These are phyloP conservation scores for Pisolithus tinctorius DNA, from an alignment of 768 basidiomycete species.

Conservation along the genomic window DNA sequence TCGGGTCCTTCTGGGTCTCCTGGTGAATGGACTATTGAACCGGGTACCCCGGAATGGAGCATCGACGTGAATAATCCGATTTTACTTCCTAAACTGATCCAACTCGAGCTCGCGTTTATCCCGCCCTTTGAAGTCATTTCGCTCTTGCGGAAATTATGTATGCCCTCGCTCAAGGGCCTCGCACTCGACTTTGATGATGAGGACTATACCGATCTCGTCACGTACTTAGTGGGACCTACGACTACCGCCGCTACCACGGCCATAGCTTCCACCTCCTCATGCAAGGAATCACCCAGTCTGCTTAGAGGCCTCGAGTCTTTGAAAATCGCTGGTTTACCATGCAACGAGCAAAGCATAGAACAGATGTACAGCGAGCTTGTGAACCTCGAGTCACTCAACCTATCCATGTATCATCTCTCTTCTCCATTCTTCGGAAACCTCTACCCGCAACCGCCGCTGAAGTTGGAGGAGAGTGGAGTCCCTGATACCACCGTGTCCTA, in stretches of 20 bases:
- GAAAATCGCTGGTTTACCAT: slow-evolving; percentile 47
- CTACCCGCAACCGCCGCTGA: neutral
- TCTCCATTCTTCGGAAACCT: slow-evolving; percentile 21
- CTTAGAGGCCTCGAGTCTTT: slow-evolving; percentile 45
- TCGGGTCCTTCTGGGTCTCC: slow-evolving; percentile 51
- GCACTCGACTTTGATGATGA: slow-evolving; percentile 47
- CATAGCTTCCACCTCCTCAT: slow-evolving; percentile 24
- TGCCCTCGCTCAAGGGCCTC: slow-evolving; percentile 32
- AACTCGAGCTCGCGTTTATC: slow-evolving; percentile 46
- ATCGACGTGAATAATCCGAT: slow-evolving; percentile 25
- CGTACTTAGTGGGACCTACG: slow-evolving; percentile 29
- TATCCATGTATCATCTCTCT: slow-evolving; percentile 31
- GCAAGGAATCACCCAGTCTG: slow-evolving; percentile 29
- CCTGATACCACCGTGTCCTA: neutral
- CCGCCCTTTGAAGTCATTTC: slow-evolving; percentile 35
- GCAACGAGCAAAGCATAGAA: slow-evolving; percentile 27
- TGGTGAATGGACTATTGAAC: slow-evolving; percentile 28
- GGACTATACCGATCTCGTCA: slow-evolving; percentile 47
- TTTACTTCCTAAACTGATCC: slow-evolving; percentile 19
- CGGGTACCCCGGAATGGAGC: slow-evolving; percentile 12
- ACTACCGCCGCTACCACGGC: neutral
- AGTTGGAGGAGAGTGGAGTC: no score
- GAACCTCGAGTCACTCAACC: slow-evolving; percentile 37
- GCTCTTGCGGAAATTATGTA: slow-evolving; percentile 20
- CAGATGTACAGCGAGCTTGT: slow-evolving; percentile 41